These are phyloP conservation scores for Bombardia bombarda DNA, from an alignment of 495 filamentous ascomycete genomes.

Conservation along the genomic window DNA sequence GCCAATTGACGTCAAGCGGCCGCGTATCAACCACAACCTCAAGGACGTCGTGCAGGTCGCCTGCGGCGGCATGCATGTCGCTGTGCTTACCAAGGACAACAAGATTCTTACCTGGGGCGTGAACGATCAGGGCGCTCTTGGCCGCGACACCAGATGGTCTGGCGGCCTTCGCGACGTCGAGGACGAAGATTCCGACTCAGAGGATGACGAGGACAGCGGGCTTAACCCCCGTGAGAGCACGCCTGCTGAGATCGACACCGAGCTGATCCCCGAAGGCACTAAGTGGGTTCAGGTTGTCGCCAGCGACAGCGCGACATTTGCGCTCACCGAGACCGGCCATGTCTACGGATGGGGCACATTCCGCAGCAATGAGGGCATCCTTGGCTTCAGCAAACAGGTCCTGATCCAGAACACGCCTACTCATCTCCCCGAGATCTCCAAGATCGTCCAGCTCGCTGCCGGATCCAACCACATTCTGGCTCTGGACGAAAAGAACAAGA, in stretches of 20 bases:
- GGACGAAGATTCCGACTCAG: conserved; percentile 36
- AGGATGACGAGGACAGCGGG: conserved; percentile 31
- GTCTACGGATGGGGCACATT: conserved; percentile 71
- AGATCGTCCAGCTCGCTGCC: conserved; percentile 51
- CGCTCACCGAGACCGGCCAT: conserved; percentile 51
- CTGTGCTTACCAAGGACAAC: conserved; percentile 56
- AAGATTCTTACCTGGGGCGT: conserved; percentile 64
- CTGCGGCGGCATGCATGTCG: conserved; percentile 57
- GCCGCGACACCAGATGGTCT: conserved; percentile 49
- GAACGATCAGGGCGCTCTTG: conserved; percentile 60
- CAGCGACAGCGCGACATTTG: conserved; percentile 56
- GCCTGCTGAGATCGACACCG: conserved; percentile 41
- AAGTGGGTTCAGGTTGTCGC: conserved; percentile 55
- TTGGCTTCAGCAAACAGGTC: conserved; percentile 51
- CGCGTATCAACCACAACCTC: conserved; percentile 44
- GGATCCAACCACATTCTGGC: conserved; percentile 69
- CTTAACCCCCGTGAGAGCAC: conserved; percentile 57
- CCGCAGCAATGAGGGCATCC: conserved; percentile 51
- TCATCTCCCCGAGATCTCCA: conserved; percentile 43
- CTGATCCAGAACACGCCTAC: conserved; percentile 27
- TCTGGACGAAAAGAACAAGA: conserved; percentile 54
- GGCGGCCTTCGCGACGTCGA: conserved; percentile 56
- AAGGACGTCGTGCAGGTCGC: conserved; percentile 54
- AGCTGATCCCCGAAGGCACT: conserved; percentile 39
- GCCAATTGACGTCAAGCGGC: conserved; percentile 48